Evolutionary conservation across 805 yeast genomes (phyloP).

Genomic region (Lipomyces yamadae): DNA sequence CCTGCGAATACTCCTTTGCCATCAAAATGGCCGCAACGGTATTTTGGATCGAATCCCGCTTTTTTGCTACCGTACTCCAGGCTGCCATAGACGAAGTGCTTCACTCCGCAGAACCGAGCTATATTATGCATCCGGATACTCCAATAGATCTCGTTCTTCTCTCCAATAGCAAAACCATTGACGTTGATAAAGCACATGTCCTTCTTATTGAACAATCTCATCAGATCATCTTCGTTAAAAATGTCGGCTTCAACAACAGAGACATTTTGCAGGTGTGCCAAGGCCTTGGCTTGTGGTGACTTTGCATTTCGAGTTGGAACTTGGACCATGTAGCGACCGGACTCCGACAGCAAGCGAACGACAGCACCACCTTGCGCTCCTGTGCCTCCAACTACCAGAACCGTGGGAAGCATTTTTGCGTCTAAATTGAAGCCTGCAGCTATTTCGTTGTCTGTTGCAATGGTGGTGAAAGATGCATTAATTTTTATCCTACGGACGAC

Average conservation of each 20-base stretch:
- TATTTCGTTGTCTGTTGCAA: background rate
- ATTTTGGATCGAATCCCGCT: constrained; percentile 2
- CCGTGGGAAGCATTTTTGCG: background rate
- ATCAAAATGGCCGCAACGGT: background rate
- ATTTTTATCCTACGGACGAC: no score
- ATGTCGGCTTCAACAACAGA: constrained; percentile 4
- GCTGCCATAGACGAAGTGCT: background rate
- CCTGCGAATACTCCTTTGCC: background rate
- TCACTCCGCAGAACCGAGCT: background rate
- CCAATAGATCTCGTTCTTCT: constrained; percentile 4
- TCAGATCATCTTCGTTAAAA: background rate
- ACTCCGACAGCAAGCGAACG: background rate
- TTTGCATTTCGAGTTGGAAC: background rate
- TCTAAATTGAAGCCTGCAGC: background rate
- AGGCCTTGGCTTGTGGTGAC: background rate
- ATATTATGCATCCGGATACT: constrained; percentile 2
- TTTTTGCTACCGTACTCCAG: background rate
- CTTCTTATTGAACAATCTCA: background rate
- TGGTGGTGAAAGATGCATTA: background rate
- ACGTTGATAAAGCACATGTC: background rate
- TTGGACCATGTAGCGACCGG: background rate
- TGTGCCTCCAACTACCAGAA: background rate
- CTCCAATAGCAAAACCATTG: constrained; percentile 1
- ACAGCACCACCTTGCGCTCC: background rate
- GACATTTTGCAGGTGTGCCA: background rate